Base-by-base conservation (phyloP, 305 asterid genomes). In the Plantago rigida region DNA sequence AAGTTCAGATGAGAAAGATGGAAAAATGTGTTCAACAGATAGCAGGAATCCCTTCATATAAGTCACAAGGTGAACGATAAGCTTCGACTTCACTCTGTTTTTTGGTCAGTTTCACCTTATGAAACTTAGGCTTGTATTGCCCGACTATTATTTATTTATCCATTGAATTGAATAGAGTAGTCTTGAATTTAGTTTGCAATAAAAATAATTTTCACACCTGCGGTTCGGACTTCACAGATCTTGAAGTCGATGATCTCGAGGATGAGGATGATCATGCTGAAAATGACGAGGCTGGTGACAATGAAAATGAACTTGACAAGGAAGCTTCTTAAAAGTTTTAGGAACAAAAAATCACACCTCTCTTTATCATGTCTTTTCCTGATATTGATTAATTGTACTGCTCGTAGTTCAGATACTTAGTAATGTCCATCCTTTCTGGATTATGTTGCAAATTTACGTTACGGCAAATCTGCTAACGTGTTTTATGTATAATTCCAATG, bases 1-100 rank as follows among this genome's bases (percentile, higher is more conserved):
- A 51, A 51, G 36, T 51, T 51, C 56, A 51, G 56, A 51, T 51
- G 56, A 51, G 29, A 51, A 51, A 29, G 26, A 51, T 51, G 56
- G 56, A 51, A 51, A 51, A 51, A 51, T 51, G 34, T 51, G 36
- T 51, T 3, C 34, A 13, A 12, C 56, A 51, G 56, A 51, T 51
- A 3, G 56, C 56, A 51, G 36, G 56, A 51, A 51, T 51, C 10
- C 56, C 56, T 19, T 51, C 36, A 3, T 15, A 5, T 51, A 19
- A 19, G 34, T 22, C 13, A 22, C 31, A 29, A 51, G 56, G 56
- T 51, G 26, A 51, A 19, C 1, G 12, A n/a, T 51, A 17, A 17
- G 10, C 34, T 51, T 29, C 11, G 31, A 7, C 26, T 8, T 51
- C 17, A 29, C 31, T 17, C 56, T 51, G 56, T 51, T 51, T 22